These are phyloP conservation scores for Claviceps sorghi DNA, from an alignment of 2,329 filamentous ascomycete species.

Conservation along the genomic window DNA sequence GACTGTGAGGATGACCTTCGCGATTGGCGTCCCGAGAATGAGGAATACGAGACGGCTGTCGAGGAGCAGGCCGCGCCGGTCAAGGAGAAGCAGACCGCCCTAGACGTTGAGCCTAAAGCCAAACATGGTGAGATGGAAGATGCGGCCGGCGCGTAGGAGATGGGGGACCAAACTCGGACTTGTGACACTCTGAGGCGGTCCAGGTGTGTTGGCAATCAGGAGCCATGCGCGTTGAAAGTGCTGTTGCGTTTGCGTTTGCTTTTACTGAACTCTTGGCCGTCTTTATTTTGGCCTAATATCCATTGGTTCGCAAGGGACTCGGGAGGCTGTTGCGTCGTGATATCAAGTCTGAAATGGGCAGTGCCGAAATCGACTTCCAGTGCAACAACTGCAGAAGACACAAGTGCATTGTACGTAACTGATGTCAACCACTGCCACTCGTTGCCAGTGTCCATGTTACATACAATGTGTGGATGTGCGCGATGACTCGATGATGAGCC, in stretches of 20 bases:
- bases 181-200: background rate
- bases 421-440: no score
- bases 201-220: background rate
- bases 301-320: background rate
- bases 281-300: background rate
- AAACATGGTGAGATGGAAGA: background rate
- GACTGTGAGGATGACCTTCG: slow-evolving; percentile 83
- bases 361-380: background rate
- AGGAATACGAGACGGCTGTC: slow-evolving; percentile 15
- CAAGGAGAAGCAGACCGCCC: slow-evolving; percentile 12
- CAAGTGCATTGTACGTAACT: no score
- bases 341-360: slow-evolving; percentile 1
- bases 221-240: background rate
- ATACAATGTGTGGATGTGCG: no score
- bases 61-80: slow-evolving; percentile 12
- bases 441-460: no score
- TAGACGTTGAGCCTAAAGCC: slow-evolving; percentile 3
- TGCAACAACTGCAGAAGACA: background rate
- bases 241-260: background rate
- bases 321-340: background rate
- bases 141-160: background rate
- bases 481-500: no score
- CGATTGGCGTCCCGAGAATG: slow-evolving; percentile 46
- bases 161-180: background rate
- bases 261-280: background rate